Base-by-base conservation (phyloP, 208 protist genomes). In the Trypanosomatidae sp. region DNA sequence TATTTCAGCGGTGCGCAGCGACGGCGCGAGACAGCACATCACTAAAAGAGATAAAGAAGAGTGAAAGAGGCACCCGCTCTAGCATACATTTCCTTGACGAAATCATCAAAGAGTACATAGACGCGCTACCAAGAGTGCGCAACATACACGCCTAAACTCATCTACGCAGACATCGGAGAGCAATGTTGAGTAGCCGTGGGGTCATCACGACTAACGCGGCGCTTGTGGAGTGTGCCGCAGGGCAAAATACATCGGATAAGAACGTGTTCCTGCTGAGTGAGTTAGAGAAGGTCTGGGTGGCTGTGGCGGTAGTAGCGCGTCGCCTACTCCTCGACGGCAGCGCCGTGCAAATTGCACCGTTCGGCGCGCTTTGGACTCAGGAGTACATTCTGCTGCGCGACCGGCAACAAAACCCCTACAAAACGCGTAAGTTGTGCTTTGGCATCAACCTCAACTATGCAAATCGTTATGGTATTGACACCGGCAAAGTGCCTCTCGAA, bases 261-360 rank as follows among this genome's bases (percentile, higher is more conserved):
- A 85, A 83, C 30, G 82, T 97, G 49, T 97, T 97, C 60, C 79
- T 97, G 36, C 66, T 97, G 65, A 93, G 84, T 58, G 92, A 97
- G 67, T 72, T 95, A 47, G 89, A 97, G 66, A 89, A 91, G 43
- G 86, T 89, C 8, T 97, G 92, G 91, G 87, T 87, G 39, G 77
- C 92, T 30, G 74, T 95, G 39, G 79, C 84, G 55, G 73, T 86
- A 36, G 69, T 94, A 5, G 64, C 82, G n/a, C 86, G 90, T 2
- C 76, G 81, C 25, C 80, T 88, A 10, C 81, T 97, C 19, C 66
- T 94, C 53, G 82, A 91, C 46, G 81, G 80, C 66, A 77, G 69
- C 19, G 76, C 85, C n/a, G 87, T 89, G 44, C 85, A 87, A 41
- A 82, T 95, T 30, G n/a, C 76, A 13, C 77, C 90, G 12, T 88